These are phyloP conservation scores for Ceratocystis colombiana DNA, from an alignment of 2,329 filamentous ascomycete genomes.

Conservation along the genomic window DNA sequence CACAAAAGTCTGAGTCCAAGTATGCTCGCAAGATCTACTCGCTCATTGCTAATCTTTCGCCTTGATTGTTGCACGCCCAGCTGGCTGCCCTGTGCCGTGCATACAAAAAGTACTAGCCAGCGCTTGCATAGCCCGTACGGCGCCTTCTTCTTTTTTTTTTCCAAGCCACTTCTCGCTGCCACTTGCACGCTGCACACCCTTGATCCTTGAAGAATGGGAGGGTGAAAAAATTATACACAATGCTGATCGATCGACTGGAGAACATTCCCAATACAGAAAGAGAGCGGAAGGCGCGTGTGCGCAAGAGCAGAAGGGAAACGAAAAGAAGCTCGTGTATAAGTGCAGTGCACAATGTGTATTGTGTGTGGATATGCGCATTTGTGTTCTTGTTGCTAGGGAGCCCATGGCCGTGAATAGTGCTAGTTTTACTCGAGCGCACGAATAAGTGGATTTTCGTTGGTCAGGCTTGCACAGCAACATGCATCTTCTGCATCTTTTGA, in stretches of 20 bases:
- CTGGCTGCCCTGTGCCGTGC: conserved; percentile 7
- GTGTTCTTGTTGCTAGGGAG: conserved; percentile 8
- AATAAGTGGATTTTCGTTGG: background rate
- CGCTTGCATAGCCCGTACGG: conserved; percentile 6
- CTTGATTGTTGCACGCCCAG: conserved; percentile 6
- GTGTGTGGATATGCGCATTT: conserved; percentile 1
- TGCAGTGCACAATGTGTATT: background rate
- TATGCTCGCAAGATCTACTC: background rate
- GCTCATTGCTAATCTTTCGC: conserved; percentile 9
- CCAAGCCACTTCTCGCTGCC: conserved; percentile 9
- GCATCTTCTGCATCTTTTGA: conserved; percentile 4
- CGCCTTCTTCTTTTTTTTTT: background rate
- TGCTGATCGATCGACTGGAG: background rate
- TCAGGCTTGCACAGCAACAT: conserved; percentile 10
- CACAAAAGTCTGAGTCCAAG: background rate
- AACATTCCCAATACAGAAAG: background rate
- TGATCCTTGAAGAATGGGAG: conserved; percentile 4
- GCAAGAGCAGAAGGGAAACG: background rate
- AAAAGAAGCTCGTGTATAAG: background rate
- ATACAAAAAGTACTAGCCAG: conserved; percentile 9
- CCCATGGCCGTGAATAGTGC: background rate
- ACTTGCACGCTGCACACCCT: conserved; percentile 11
- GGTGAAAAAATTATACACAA: background rate
- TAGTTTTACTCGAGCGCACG: background rate
- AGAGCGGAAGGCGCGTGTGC: conserved; percentile 2